A percentile compares a stretch with the other conserved stretches of the same genome.
phyloP scores from a whole-genome alignment of 352 stramenopile genomes.

The Discostella stelligera region DNA sequence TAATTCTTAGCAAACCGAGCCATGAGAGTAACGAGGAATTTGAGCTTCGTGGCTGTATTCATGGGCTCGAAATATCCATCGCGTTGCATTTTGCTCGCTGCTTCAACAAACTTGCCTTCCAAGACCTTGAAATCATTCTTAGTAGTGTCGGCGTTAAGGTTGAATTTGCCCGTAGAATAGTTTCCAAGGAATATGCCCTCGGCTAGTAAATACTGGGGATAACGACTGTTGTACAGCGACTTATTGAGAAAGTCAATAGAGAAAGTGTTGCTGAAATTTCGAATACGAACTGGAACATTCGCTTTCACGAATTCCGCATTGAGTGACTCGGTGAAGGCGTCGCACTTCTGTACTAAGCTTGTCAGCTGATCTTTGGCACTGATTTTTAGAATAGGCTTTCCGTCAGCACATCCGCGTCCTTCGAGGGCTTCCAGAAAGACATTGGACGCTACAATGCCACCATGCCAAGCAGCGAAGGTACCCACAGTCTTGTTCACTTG shows the following conservation, averaged over 20 bases:
- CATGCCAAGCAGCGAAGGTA: slow-evolving; percentile 52
- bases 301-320: slow-evolving; percentile 26
- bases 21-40: slow-evolving; percentile 24
- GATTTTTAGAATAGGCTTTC: slow-evolving; percentile 14
- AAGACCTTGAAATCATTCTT: slow-evolving; percentile 34
- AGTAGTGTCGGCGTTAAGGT: slow-evolving; percentile 46
- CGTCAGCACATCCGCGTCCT: slow-evolving; percentile 9
- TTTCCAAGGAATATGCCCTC: slow-evolving; percentile 61
- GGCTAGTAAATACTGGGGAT: slow-evolving; percentile 55
- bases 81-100: slow-evolving; percentile 44
- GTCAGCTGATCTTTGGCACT: slow-evolving; percentile 33
- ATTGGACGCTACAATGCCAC: slow-evolving; percentile 57
- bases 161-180: slow-evolving; percentile 65
- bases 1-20: slow-evolving; percentile 43
- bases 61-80: slow-evolving; percentile 55
- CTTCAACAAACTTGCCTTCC: slow-evolving; percentile 50
- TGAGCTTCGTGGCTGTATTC: slow-evolving; percentile 10
- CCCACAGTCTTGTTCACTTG: slow-evolving; percentile 63
- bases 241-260: slow-evolving; percentile 49
- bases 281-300: slow-evolving; percentile 47
- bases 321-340: slow-evolving; percentile 41
- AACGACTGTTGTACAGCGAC: slow-evolving; percentile 57
- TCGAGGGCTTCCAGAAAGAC: slow-evolving; percentile 54
- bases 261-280: slow-evolving; percentile 63
- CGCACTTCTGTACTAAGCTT: slow-evolving; percentile 40